Base-by-base conservation (phyloP, 495 filamentous ascomycete species). In the Xylaria longipes region DNA sequence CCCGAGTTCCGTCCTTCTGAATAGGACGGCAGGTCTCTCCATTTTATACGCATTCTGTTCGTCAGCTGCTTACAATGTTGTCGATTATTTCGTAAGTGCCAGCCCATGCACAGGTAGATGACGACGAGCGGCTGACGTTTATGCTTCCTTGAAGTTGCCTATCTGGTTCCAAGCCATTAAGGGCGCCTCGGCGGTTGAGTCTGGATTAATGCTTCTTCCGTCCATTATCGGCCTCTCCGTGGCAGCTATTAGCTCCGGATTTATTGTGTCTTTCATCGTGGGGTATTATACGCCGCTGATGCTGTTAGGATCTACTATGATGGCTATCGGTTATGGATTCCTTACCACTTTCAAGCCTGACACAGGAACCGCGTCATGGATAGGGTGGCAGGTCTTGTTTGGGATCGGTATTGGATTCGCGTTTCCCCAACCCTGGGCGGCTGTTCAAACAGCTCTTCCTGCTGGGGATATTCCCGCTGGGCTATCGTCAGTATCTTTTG, bases 121-220 rank as follows among this genome's bases (percentile, higher is more conserved):
- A 9, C 25, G 33, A 61, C 1, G 0, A 39, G n/a, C 12, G 1
- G 39, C 20, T 31, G 17, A 20, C 20, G 45, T 45, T 64, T 25
- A 17, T 85, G 90, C 72, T 87, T 90, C 61, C 87, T 82, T 29
- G 56, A 9, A 67, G 64, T 25, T 91, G 3, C 89, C 88, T 1
- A 81, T 91, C 54, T 92, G 86, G 87, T 91, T 92, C 78, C 90
- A 92, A 74, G 87, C 86, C 22, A 88, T 89, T 71, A 83, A 85
- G 45, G 81, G 80, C 22, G 78, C 81, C 25, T 81, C 80, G 1
- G 87, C 87, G 48, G 79, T 81, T 17, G 80, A 85, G 65, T 83
- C 80, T 6, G 85, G 85, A 43, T 83, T 85, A 74, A 77, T 81
- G 69, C 83, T 84, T 37, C 76, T 89, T 6, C 87, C 87, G 12